Conservation (phyloP, 2,329 filamentous ascomycete species). For the Diaporthe capsici region DNA sequence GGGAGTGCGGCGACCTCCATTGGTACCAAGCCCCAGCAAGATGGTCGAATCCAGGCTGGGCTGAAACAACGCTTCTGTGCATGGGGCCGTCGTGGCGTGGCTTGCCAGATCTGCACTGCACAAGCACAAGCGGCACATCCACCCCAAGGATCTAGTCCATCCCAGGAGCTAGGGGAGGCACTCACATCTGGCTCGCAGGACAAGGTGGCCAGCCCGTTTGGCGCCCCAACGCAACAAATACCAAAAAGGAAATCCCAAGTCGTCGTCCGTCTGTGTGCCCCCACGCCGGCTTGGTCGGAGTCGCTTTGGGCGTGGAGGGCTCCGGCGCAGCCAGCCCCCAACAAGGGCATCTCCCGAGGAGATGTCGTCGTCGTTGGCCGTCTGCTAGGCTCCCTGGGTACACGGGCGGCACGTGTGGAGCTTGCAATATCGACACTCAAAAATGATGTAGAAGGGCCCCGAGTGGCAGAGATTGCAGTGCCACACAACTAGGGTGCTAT, state of each 20-base stretch:
- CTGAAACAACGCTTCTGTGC: conserved; percentile 38
- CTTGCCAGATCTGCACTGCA: conserved; percentile 37
- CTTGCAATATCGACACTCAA: conserved; percentile 78
- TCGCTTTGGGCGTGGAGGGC: neutral
- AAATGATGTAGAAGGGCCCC: conserved; percentile 78
- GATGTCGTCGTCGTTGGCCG: neutral
- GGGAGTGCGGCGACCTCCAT: conserved; percentile 24
- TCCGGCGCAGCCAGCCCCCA: conserved; percentile 34
- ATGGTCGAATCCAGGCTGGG: conserved; percentile 15
- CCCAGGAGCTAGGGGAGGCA: conserved; percentile 15
- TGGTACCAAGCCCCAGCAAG: conserved; percentile 25
- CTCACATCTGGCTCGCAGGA: conserved; percentile 25
- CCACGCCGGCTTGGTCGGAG: conserved; percentile 31
- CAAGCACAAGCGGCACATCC: conserved; percentile 28
- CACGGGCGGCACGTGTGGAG: conserved; percentile 75
- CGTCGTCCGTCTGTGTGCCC: conserved; percentile 6
- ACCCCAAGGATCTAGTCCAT: conserved; percentile 29
- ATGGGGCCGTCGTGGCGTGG: conserved; percentile 31
- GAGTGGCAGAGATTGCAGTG: conserved; percentile 74
- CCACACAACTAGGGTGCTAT: conserved; percentile 76
- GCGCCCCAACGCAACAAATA: neutral
- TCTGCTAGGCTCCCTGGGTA: conserved; percentile 58
- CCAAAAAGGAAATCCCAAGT: conserved; percentile 26
- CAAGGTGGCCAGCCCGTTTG: conserved; percentile 3
- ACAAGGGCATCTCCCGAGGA: neutral